Evolutionary conservation across 2,329 filamentous ascomycete genomes (phyloP).

Genomic region (Ascosphaera apis): DNA sequence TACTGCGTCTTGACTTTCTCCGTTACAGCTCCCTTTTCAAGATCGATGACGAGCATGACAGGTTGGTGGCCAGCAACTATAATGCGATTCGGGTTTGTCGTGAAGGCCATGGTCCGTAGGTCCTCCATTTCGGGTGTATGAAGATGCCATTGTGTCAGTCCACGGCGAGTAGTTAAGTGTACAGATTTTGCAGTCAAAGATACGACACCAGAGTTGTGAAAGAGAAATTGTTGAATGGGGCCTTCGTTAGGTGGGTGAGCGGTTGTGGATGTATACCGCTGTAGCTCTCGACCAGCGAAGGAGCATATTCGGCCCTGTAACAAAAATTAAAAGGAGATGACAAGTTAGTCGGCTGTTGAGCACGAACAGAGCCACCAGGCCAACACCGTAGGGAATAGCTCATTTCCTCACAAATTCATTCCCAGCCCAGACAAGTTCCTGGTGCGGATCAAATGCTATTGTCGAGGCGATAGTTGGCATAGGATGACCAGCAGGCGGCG

Average conservation of each 20-base stretch:
- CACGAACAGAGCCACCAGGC: conserved; percentile 1
- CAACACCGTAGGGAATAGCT: no score
- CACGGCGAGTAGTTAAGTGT: conserved; percentile 69
- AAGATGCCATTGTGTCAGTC: conserved; percentile 73
- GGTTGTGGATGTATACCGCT: conserved; percentile 75
- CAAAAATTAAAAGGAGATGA: conserved; percentile 1
- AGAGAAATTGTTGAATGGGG: conserved; percentile 63
- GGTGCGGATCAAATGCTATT: conserved; percentile 66
- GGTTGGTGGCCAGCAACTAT: conserved; percentile 72
- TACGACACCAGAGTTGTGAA: conserved; percentile 77
- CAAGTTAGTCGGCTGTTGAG: conserved; percentile 4
- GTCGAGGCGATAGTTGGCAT: conserved; percentile 44
- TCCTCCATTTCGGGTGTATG: conserved; percentile 60
- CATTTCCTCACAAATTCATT: conserved; percentile 70
- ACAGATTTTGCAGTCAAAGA: conserved; percentile 63
- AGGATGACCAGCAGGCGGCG: conserved; percentile 48
- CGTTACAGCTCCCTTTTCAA: conserved; percentile 48
- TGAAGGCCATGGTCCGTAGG: conserved; percentile 86
- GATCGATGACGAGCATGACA: conserved; percentile 55
- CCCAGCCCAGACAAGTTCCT: conserved; percentile 83
- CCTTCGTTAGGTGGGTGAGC: conserved; percentile 54
- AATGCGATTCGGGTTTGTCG: conserved; percentile 64
- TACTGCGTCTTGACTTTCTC: conserved; percentile 50
- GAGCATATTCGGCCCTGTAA: conserved; percentile 67
- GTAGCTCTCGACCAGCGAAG: conserved; percentile 66